phyloP scores from a whole-genome alignment of 371 early-diverging fungal genomes.

The Mucor ambiguus region DNA sequence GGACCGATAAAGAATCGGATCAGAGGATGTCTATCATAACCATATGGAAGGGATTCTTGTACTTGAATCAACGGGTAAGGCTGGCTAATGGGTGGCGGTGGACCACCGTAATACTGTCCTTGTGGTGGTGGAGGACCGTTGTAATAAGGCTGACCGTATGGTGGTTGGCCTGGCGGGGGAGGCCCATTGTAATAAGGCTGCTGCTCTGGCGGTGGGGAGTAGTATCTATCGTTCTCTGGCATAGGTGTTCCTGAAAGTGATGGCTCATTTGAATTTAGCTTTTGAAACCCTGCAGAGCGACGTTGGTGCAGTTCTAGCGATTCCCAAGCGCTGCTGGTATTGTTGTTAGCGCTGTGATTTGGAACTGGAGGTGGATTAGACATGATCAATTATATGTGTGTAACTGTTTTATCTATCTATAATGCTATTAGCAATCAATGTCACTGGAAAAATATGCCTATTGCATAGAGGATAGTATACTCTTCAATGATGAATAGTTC shows the following conservation, averaged over 20 bases:
- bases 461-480: neutral
- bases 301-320: conserved; percentile 10
- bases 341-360: conserved; percentile 1
- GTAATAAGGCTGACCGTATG: conserved; percentile 8
- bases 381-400: neutral
- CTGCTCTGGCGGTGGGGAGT: conserved; percentile 12
- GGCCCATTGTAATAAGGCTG: conserved; percentile 16
- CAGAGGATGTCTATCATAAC: conserved; percentile 16
- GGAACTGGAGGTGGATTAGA: conserved; percentile 10
- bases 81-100: neutral
- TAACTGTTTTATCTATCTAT: neutral
- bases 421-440: neutral
- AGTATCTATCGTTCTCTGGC: conserved; percentile 1
- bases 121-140: conserved; percentile 10
- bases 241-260: conserved; percentile 8
- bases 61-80: conserved; percentile 8
- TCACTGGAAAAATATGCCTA: neutral
- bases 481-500: neutral
- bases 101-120: conserved; percentile 11
- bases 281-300: conserved; percentile 17
- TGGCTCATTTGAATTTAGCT: conserved; percentile 4
- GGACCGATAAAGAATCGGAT: conserved; percentile 38
- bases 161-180: conserved; percentile 9
- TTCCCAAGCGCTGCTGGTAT: conserved; percentile 4
- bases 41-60: conserved; percentile 5